Conservation (phyloP, 495 filamentous ascomycete species). For the Massariosphaeria phaeospora region DNA sequence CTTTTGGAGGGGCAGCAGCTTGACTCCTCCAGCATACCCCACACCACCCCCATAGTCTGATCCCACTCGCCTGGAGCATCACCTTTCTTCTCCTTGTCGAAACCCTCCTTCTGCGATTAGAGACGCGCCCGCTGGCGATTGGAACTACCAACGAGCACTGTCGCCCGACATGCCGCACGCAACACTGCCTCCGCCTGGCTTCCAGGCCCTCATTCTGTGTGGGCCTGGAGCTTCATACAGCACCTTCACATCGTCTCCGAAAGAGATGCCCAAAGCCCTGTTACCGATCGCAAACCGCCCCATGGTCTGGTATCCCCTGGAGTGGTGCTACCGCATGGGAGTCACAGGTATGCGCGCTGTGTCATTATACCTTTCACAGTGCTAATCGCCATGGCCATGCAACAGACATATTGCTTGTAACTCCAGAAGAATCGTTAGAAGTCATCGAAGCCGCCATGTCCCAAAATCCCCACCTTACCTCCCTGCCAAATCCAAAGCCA, state of each 20-base stretch:
- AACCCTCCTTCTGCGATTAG: too few relatives aligned
- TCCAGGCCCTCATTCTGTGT: conserved; percentile 90
- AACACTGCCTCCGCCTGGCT: conserved; percentile 67
- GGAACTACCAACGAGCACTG: background rate
- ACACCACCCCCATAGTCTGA: background rate
- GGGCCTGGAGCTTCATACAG: conserved; percentile 85
- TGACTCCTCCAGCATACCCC: background rate
- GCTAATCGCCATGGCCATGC: background rate
- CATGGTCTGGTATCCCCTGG: conserved; percentile 92
- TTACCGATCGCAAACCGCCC: conserved; percentile 90
- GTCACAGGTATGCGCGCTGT: conserved; percentile 58
- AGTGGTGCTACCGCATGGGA: conserved; percentile 82
- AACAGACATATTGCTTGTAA: conserved; percentile 79
- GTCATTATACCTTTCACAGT: background rate
- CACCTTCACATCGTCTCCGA: conserved; percentile 84
- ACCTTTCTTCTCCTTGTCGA: too few relatives aligned
- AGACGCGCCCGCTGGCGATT: too few relatives aligned
- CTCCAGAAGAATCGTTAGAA: conserved; percentile 64
- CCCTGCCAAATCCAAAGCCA: conserved; percentile 66
- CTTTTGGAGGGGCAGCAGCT: conserved; percentile 19
- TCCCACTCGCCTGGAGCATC: background rate
- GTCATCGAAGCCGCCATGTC: conserved; percentile 73
- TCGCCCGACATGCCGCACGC: conserved; percentile 59
- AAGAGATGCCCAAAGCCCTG: conserved; percentile 85
- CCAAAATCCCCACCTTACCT: conserved; percentile 82